Conservation (phyloP, 441 rosid genomes). For the Populus hybrid region DNA sequence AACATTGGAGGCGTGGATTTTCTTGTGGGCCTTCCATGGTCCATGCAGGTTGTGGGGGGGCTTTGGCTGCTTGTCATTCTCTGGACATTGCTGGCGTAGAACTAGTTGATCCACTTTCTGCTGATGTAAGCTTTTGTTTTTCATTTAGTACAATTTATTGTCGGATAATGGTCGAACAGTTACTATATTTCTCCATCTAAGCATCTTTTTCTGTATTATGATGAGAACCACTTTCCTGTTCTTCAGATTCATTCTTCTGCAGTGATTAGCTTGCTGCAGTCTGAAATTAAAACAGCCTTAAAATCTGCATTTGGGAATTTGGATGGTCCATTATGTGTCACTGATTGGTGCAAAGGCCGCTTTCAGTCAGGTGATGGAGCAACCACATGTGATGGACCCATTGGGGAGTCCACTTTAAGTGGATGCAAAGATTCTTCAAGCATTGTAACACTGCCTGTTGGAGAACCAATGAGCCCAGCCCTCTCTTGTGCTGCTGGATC, state of each 20-base stretch:
- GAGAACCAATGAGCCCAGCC: constrained; percentile 63
- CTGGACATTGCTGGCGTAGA: constrained; percentile 94
- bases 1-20: constrained; percentile 93
- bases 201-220: background rate
- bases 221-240: constrained; percentile 12
- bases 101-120: constrained; percentile 94
- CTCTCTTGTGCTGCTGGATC: constrained; percentile 54
- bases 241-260: constrained; percentile 86
- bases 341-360: constrained; percentile 98
- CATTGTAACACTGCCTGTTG: constrained; percentile 40
- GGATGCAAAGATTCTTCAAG: constrained; percentile 74
- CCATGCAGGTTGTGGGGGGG: constrained; percentile 99
- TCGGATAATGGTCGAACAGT: background rate
- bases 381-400: constrained; percentile 65
- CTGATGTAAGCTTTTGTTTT: constrained; percentile 65
- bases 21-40: constrained; percentile 97
- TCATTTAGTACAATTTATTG: constrained; percentile 1
- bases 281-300: constrained; percentile 88
- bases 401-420: constrained; percentile 65
- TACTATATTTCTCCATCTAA: background rate
- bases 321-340: constrained; percentile 90
- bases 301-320: constrained; percentile 83
- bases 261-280: constrained; percentile 80
- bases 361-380: constrained; percentile 60
- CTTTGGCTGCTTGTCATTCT: constrained; percentile 94